Evolutionary conservation across 2,329 filamentous ascomycete species (phyloP), one percentile per base, ranked within the genome.

Genomic region (Didymella sp.): DNA sequence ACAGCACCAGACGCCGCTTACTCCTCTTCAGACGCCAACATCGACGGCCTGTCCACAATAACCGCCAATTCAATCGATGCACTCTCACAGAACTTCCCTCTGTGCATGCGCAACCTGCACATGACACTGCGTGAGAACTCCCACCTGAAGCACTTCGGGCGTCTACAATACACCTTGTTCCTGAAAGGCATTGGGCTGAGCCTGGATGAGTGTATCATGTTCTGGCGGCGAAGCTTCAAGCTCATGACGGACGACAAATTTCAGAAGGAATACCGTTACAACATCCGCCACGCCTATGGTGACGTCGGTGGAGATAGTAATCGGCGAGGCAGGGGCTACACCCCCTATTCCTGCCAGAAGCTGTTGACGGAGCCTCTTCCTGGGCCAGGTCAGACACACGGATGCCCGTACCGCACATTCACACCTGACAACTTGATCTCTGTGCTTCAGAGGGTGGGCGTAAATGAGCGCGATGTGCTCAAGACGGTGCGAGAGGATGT

Each of bases 191-290:
- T 98, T 57, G 95, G 95, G 0, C 81, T 99, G 25, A 92, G 86
- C 61, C 81, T 99, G n/a, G 92, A 97, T 71, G 94, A 99, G 76
- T 92, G 87, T 67, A 84, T 99, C 22, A 68, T 92, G 12, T 99
- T 99, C 81, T 99, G 95, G 95, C 88, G 95, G 11, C 85, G 87
- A 60, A 82, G 85, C 25, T 98, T 99, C 84, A 87, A 87, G 73
- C 89, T 92, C 64, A 87, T 96, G 62, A 93, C 91, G 0, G 95
- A 98, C 70, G 94, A 98, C 70, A 89, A 89, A 31, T 99, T 98
- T 84, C 96, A 96, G 78, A 98, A 97, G 73, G 92, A 97, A 73
- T 98, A 99, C 79, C 86, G 90, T 41, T 99, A 99, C 83, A 98
- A 99, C 74, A 86, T 98, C 56, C 90, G 93, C n/a, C 94, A 99